A percentile compares a stretch with the other conserved stretches of the same genome.
These are phyloP conservation scores for Ceratocystis cacaofunesta DNA, from an alignment of 2,329 filamentous ascomycete genomes.

Conservation along the genomic window DNA sequence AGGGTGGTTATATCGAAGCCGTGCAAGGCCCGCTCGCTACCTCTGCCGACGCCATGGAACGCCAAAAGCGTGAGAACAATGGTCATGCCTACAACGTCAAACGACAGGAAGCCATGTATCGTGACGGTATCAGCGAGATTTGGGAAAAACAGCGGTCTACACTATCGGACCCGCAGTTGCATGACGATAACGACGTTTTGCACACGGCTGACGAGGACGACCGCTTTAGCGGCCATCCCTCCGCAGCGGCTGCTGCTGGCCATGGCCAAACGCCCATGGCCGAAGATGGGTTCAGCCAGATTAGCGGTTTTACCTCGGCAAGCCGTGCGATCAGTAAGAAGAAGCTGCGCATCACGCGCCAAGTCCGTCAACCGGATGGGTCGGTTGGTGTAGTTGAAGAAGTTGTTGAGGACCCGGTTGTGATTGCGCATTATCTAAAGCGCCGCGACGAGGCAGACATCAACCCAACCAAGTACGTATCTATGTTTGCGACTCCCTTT, in stretches of 20 bases:
- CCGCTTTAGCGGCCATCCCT: slow-evolving; percentile 50
- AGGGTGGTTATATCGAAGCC: slow-evolving; percentile 81
- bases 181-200: slow-evolving; percentile 45
- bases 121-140: slow-evolving; percentile 77
- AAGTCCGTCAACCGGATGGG: slow-evolving; percentile 30
- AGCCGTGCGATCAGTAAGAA: slow-evolving; percentile 52
- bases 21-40: slow-evolving; percentile 51
- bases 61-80: slow-evolving; percentile 75
- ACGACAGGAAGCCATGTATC: slow-evolving; percentile 81
- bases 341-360: slow-evolving; percentile 57
- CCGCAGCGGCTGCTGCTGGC: background rate
- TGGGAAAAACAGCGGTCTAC: slow-evolving; percentile 80
- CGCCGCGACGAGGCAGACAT: slow-evolving; percentile 57
- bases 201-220: slow-evolving; percentile 48
- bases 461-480: slow-evolving; percentile 55
- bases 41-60: slow-evolving; percentile 70
- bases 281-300: slow-evolving; percentile 70
- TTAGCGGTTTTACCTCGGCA: slow-evolving; percentile 50
- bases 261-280: slow-evolving; percentile 41
- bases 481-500: slow-evolving; percentile 18
- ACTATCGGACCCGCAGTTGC: slow-evolving; percentile 56
- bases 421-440: slow-evolving; percentile 80
- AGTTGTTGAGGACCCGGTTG: slow-evolving; percentile 62
- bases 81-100: slow-evolving; percentile 97
- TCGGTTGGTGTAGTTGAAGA: slow-evolving; percentile 50